These are phyloP conservation scores for Monosiga brevicollis DNA, from an alignment of 78 protist species.

Conservation along the genomic window DNA sequence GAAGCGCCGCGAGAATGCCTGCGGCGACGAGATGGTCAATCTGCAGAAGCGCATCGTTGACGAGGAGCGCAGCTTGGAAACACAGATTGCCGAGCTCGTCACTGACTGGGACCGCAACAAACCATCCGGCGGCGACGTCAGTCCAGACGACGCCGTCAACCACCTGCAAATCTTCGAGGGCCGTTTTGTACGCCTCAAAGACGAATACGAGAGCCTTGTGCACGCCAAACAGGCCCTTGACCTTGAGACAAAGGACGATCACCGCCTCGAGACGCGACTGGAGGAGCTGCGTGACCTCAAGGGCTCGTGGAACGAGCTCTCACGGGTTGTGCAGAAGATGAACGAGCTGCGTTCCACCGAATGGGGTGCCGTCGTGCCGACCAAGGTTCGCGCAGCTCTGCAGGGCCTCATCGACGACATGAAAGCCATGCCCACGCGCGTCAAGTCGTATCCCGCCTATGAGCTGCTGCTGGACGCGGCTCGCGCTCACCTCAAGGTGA, in stretches of 20 bases:
- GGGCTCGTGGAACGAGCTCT: conserved; percentile 60
- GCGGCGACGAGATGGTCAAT: not conserved
- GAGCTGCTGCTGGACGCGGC: conserved; percentile 37
- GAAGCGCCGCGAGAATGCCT: conserved; percentile 10
- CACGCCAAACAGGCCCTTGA: conserved; percentile 69
- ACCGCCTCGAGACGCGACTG: conserved; percentile 34
- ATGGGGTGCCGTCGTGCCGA: conserved; percentile 75
- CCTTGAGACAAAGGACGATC: conserved; percentile 27
- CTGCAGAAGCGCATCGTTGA: conserved; percentile 21
- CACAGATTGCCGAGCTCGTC: not conserved
- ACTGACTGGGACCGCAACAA: conserved; percentile 31
- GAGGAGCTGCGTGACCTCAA: conserved; percentile 69
- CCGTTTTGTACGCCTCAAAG: conserved; percentile 24
- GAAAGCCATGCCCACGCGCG: conserved; percentile 53
- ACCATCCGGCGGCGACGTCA: conserved; percentile 63
- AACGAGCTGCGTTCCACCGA: conserved; percentile 50
- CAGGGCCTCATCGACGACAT: conserved; percentile 30
- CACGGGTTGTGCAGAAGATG: conserved; percentile 43
- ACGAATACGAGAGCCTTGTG: conserved; percentile 36
- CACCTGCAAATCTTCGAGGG: conserved; percentile 35
- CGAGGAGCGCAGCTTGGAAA: conserved; percentile 22
- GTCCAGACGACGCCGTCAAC: conserved; percentile 37
- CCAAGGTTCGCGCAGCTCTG: conserved; percentile 29
- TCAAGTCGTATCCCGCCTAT: conserved; percentile 72
- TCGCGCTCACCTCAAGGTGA: conserved; percentile 40